Evolutionary conservation across 768 basidiomycete genomes (phyloP).

Genomic region (Tricholoma bakamatsutake): DNA sequence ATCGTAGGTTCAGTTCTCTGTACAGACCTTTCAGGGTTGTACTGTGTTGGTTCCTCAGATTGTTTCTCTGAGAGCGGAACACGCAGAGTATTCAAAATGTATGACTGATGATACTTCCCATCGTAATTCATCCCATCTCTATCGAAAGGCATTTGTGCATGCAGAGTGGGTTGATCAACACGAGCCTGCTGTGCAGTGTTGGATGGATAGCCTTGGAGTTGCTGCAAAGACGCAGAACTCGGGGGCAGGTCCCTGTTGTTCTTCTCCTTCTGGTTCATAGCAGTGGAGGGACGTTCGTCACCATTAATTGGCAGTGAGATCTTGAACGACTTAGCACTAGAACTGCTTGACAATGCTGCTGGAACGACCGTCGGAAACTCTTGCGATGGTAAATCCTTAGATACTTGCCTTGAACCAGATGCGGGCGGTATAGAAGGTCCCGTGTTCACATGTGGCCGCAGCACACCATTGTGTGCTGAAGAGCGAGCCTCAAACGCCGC

Average conservation of each 20-base stretch:
- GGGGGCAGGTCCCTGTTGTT: slow-evolving; percentile 1
- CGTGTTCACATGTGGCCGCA: not conserved
- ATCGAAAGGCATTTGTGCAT: not conserved
- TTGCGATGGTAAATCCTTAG: not conserved
- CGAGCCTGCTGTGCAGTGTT: not conserved
- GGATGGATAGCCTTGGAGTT: not conserved
- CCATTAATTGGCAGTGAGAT: not conserved
- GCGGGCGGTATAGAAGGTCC: slow-evolving; percentile 6
- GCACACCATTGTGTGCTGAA: not conserved
- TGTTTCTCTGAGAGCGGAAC: not conserved
- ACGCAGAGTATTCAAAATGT: not conserved
- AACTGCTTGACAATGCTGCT: not conserved
- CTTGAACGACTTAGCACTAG: not conserved
- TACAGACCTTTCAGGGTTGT: not conserved
- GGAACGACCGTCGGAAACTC: not conserved
- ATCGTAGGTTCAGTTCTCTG: not conserved
- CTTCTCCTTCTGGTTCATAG: slow-evolving; percentile 8
- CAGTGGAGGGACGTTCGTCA: slow-evolving; percentile 10
- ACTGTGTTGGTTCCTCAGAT: not conserved
- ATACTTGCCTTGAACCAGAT: slow-evolving; percentile 12
- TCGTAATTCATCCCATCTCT: not conserved
- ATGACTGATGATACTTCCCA: not conserved
- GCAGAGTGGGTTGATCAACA: not conserved
- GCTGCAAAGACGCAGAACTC: not conserved
- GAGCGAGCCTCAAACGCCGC: slow-evolving; percentile 6